These are phyloP conservation scores for Hyaloscypha finlandica DNA, from an alignment of 495 filamentous ascomycete species.

Conservation along the genomic window DNA sequence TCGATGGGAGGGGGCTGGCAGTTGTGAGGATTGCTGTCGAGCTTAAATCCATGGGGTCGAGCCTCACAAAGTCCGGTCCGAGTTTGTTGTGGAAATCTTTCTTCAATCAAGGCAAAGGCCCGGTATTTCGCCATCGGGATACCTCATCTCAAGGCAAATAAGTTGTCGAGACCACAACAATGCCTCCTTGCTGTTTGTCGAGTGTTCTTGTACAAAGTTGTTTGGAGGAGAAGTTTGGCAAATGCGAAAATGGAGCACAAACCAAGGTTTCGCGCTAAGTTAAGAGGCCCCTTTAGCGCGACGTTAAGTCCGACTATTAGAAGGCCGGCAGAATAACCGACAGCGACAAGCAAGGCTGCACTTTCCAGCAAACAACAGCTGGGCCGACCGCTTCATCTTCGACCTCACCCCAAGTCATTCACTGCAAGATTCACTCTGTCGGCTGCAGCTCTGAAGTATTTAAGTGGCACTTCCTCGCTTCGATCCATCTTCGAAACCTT, in stretches of 20 bases:
- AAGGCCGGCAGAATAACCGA: slow-evolving; percentile 2
- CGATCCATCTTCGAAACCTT: not conserved
- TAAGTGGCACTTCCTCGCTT: not conserved
- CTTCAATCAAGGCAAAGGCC: not conserved
- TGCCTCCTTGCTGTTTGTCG: not conserved
- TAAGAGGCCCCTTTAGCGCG: no score
- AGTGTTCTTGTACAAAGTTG: not conserved
- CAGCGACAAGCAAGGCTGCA: slow-evolving; percentile 15
- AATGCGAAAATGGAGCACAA: not conserved
- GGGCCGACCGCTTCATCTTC: not conserved
- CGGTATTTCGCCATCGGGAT: not conserved
- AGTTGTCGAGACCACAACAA: not conserved
- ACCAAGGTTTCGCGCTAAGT: not conserved
- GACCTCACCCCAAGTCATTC: slow-evolving; percentile 17
- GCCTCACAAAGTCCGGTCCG: not conserved
- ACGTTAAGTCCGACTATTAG: no score
- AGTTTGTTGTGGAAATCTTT: not conserved
- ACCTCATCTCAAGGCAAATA: not conserved
- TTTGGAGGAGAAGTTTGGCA: not conserved
- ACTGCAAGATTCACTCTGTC: slow-evolving; percentile 3
- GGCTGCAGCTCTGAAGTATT: not conserved
- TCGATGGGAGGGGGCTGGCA: not conserved
- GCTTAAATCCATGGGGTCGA: not conserved
- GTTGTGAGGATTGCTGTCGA: not conserved
- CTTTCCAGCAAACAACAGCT: slow-evolving; percentile 1